These are phyloP conservation scores for Penicillium palitans DNA, from an alignment of 2,329 filamentous ascomycete genomes.

Conservation along the genomic window DNA sequence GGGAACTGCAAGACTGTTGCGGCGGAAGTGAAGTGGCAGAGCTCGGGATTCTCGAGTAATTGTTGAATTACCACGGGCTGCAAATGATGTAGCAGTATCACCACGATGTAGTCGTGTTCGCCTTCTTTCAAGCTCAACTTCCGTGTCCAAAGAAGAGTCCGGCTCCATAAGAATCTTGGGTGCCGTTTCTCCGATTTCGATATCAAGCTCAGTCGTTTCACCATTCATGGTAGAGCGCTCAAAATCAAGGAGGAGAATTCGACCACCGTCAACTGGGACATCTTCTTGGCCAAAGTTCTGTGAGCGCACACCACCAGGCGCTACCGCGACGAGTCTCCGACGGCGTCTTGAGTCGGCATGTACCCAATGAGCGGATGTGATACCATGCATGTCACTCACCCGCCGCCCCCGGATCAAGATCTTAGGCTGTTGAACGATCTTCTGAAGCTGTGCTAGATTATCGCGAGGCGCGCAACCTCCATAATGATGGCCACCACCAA, in stretches of 20 bases:
- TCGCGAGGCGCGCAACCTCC: constrained; percentile 20
- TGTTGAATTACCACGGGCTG: constrained; percentile 24
- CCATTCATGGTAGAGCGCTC: constrained; percentile 62
- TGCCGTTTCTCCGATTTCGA: constrained; percentile 71
- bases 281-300: constrained; percentile 68
- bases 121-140: constrained; percentile 75
- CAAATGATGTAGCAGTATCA: constrained; percentile 48
- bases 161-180: constrained; percentile 73
- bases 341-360: constrained; percentile 48
- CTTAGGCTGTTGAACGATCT: constrained; percentile 54
- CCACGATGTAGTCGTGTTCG: constrained; percentile 66
- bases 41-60: constrained; percentile 24
- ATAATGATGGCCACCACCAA: constrained; percentile 22
- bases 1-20: constrained; percentile 32
- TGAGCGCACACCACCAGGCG: constrained; percentile 65
- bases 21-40: constrained; percentile 17
- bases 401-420: constrained; percentile 68
- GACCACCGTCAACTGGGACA: constrained; percentile 75
- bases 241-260: constrained; percentile 73
- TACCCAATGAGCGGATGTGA: constrained; percentile 72
- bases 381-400: constrained; percentile 64
- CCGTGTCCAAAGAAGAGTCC: constrained; percentile 70
- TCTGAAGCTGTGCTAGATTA: constrained; percentile 34
- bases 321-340: constrained; percentile 65
- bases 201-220: constrained; percentile 58